Percentiles rank a stretch among this genome's conserved stretches.
These are phyloP conservation scores for Artomyces pyxidatus DNA, from an alignment of 768 basidiomycete genomes.

Conservation along the genomic window DNA sequence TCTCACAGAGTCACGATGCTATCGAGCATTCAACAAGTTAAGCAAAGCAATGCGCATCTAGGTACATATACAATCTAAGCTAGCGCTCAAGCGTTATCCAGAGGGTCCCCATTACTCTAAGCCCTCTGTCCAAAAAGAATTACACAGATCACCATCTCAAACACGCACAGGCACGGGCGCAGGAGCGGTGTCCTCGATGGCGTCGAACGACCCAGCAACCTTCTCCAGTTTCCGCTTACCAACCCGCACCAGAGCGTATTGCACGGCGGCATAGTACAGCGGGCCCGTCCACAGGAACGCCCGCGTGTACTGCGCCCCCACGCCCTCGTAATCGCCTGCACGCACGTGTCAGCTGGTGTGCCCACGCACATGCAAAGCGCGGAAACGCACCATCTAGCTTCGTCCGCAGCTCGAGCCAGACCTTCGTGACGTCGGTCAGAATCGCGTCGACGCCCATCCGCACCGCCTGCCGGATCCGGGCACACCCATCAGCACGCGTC, in stretches of 20 bases:
- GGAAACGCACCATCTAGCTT: conserved; percentile 19
- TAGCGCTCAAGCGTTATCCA: too few relatives aligned
- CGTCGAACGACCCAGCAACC: conserved; percentile 15
- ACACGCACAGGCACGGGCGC: conserved; percentile 2
- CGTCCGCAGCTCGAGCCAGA: conserved; percentile 30
- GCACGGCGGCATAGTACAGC: conserved; percentile 11
- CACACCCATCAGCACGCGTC: conserved; percentile 26
- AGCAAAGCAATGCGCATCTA: too few relatives aligned
- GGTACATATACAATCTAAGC: too few relatives aligned
- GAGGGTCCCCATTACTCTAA: too few relatives aligned
- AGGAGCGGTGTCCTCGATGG: background rate
- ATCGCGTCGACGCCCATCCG: conserved; percentile 39
- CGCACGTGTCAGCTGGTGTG: background rate
- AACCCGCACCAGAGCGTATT: background rate
- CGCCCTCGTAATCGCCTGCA: conserved; percentile 15
- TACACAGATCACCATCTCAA: too few relatives aligned
- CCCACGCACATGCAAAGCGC: conserved; percentile 6
- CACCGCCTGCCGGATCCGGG: conserved; percentile 43
- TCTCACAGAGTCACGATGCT: too few relatives aligned
- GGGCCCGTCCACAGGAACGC: conserved; percentile 16
- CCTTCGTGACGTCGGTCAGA: conserved; percentile 36
- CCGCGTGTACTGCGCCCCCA: conserved; percentile 13
- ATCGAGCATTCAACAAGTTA: too few relatives aligned
- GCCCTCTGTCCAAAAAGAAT: too few relatives aligned
- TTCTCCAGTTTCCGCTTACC: conserved; percentile 8